A percentile compares a stretch with the other conserved stretches of the same genome.
Evolutionary conservation across 2,329 filamentous ascomycete genomes (phyloP).

Genomic region (Cladosporium sp.): DNA sequence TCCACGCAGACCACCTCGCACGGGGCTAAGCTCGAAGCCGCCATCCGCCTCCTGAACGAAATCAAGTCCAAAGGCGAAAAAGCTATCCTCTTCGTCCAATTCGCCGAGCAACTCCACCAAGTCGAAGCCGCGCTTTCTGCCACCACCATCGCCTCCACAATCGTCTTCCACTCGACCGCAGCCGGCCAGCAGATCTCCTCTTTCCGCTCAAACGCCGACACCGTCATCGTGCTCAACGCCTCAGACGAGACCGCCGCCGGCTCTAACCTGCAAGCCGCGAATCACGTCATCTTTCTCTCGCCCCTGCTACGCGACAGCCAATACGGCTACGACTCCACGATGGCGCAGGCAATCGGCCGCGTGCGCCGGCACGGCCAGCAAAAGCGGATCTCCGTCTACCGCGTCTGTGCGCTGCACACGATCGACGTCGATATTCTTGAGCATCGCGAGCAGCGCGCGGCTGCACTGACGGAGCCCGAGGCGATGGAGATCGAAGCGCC

Average conservation of each 20-base stretch:
- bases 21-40: conserved; percentile 44
- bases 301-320: conserved; percentile 47
- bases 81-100: conserved; percentile 52
- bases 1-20: conserved; percentile 16
- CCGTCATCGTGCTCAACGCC: conserved; percentile 53
- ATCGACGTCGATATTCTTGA: conserved; percentile 45
- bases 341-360: conserved; percentile 59
- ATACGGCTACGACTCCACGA: conserved; percentile 51
- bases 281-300: conserved; percentile 58
- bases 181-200: conserved; percentile 17
- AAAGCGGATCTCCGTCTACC: conserved; percentile 53
- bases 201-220: conserved; percentile 29
- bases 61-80: conserved; percentile 40
- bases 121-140: conserved; percentile 30
- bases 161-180: conserved; percentile 28
- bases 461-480: conserved; percentile 21
- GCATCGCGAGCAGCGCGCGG: conserved; percentile 32
- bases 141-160: conserved; percentile 29
- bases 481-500: conserved; percentile 15
- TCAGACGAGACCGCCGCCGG: conserved; percentile 54
- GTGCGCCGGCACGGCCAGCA: conserved; percentile 53
- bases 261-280: conserved; percentile 55
- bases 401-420: conserved; percentile 75
- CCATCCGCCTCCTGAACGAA: conserved; percentile 40
- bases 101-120: conserved; percentile 38